These are phyloP conservation scores for Coprinopsis cinerea DNA, from an alignment of 768 basidiomycete species.

Conservation along the genomic window DNA sequence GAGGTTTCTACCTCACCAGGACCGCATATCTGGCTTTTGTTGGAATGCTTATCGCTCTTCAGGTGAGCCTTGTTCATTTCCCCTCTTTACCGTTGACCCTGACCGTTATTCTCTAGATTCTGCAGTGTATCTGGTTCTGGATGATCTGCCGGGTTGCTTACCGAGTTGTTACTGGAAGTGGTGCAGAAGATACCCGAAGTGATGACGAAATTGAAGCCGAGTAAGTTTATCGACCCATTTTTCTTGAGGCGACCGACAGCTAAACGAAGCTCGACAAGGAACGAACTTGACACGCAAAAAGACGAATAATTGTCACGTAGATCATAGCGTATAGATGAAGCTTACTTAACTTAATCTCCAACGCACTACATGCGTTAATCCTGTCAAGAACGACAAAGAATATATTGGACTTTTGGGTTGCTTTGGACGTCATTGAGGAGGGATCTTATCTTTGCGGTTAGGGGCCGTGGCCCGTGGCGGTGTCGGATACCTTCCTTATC, in stretches of 20 bases:
- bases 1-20: slow-evolving; percentile 51
- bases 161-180: slow-evolving; percentile 64
- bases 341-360: neutral
- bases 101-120: slow-evolving; percentile 46
- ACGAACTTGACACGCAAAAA: slow-evolving; percentile 26
- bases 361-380: neutral
- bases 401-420: too few relatives aligned
- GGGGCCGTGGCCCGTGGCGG: neutral
- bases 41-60: slow-evolving; percentile 48
- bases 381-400: too few relatives aligned
- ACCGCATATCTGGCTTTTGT: slow-evolving; percentile 43
- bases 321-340: neutral
- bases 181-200: slow-evolving; percentile 80
- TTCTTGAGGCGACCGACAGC: too few relatives aligned
- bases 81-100: too few relatives aligned
- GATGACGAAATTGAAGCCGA: slow-evolving; percentile 64
- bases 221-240: too few relatives aligned
- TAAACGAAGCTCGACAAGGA: slow-evolving; percentile 10
- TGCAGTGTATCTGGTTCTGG: slow-evolving; percentile 80
- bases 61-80: slow-evolving; percentile 51
- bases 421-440: too few relatives aligned
- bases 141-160: slow-evolving; percentile 85
- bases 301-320: slow-evolving; percentile 18
- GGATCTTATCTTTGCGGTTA: neutral
- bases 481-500: slow-evolving; percentile 27